These are phyloP conservation scores for Microbotryum saponariae DNA, from an alignment of 1,284 basidiomycete species.

Conservation along the genomic window DNA sequence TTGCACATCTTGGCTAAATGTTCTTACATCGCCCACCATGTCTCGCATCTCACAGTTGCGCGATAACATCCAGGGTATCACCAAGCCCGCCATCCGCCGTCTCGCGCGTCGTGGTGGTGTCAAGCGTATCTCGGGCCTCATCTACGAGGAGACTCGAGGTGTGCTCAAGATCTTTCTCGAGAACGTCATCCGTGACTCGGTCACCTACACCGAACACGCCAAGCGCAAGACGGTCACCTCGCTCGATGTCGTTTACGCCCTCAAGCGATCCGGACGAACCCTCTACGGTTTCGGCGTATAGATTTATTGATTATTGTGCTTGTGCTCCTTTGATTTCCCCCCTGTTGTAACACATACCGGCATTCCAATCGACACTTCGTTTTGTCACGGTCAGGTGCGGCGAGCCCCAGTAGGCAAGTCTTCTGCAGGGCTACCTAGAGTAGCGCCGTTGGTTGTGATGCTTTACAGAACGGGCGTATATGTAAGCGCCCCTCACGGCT, in stretches of 20 bases:
- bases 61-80: slow-evolving; percentile 79
- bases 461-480: no score
- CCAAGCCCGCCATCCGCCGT: slow-evolving; percentile 86
- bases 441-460: no score
- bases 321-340: no score
- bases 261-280: slow-evolving; percentile 83
- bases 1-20: no score
- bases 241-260: slow-evolving; percentile 83
- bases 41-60: slow-evolving; percentile 29
- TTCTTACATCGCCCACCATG: no score
- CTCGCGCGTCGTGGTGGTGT: slow-evolving; percentile 91
- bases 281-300: slow-evolving; percentile 72
- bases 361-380: no score
- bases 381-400: no score
- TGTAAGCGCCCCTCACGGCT: no score
- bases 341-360: no score
- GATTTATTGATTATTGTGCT: no score
- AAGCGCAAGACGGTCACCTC: slow-evolving; percentile 83
- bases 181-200: slow-evolving; percentile 79
- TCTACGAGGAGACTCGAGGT: slow-evolving; percentile 87
- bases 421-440: no score
- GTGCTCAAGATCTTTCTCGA: slow-evolving; percentile 70
- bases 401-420: no score
- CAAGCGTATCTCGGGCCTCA: slow-evolving; percentile 86
- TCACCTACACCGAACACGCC: slow-evolving; percentile 87